Conservation (phyloP, 116 monocot genomes). For the Dioscorea cayenensis region DNA sequence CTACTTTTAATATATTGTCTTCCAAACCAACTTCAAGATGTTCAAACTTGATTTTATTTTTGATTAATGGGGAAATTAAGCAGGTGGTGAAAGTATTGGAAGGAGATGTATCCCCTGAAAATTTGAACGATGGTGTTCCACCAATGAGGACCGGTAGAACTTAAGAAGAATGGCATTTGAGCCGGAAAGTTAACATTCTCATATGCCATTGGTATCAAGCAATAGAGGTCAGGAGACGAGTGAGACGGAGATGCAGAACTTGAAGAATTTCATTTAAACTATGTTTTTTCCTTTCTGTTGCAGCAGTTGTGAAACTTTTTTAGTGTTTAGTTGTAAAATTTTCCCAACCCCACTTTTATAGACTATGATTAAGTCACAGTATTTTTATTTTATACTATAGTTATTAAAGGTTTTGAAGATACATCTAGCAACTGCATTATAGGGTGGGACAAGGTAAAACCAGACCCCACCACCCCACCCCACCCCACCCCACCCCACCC, state of each 20-base stretch:
- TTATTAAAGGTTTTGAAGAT: no score
- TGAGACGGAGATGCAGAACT: conserved; percentile 23
- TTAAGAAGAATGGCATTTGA: conserved; percentile 49
- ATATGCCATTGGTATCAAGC: conserved; percentile 40
- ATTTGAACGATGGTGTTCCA: conserved; percentile 54
- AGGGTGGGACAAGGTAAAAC: no score
- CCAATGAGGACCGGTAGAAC: conserved; percentile 39
- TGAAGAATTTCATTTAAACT: conserved; percentile 6
- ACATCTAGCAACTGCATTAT: no score
- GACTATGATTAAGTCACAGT: no score
- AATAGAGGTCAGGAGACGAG: conserved; percentile 25
- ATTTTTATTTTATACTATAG: no score
- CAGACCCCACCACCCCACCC: no score
- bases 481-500: no score
- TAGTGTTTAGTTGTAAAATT: no score
- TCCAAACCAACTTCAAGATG: background rate
- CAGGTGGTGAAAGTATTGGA: conserved; percentile 80
- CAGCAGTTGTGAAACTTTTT: no score
- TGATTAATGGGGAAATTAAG: background rate
- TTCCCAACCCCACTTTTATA: no score
- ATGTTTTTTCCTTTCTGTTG: no score
- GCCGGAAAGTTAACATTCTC: conserved; percentile 55
- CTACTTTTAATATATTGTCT: background rate
- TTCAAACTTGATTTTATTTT: background rate
- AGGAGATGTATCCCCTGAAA: conserved; percentile 69